These are phyloP conservation scores for Nannochloropsis granulata DNA, from an alignment of 108 stramenopile genomes.

Conservation along the genomic window DNA sequence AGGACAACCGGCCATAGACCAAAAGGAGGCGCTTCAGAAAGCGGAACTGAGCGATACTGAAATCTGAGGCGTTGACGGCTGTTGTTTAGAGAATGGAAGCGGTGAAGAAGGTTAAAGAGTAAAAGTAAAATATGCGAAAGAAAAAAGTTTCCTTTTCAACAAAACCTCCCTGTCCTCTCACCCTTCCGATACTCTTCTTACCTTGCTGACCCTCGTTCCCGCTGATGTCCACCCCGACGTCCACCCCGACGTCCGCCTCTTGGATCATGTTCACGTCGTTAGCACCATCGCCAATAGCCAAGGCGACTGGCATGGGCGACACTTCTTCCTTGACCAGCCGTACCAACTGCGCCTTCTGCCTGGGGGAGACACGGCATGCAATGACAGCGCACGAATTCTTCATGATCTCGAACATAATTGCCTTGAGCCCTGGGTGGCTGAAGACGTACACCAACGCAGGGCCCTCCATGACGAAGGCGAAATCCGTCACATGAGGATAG, in stretches of 20 bases:
- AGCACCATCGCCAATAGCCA: conserved; percentile 93
- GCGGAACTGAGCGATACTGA: conserved; percentile 43
- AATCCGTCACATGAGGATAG: not conserved
- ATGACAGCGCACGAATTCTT: conserved; percentile 70
- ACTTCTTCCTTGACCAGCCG: conserved; percentile 63
- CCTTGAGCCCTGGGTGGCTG: conserved; percentile 54
- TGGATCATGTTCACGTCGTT: conserved; percentile 97
- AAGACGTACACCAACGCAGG: conserved; percentile 61
- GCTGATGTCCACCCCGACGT: conserved; percentile 65
- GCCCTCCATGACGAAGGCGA: conserved; percentile 81
- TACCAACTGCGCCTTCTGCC: conserved; percentile 77
- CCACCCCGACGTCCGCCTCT: conserved; percentile 73
- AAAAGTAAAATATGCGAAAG: too few relatives aligned
- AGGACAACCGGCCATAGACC: conserved; percentile 41
- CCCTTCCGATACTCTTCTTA: not conserved
- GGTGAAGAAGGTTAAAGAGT: too few relatives aligned
- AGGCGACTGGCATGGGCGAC: conserved; percentile 66
- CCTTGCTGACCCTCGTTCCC: conserved; percentile 89
- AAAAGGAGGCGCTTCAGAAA: conserved; percentile 34
- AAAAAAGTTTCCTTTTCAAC: too few relatives aligned
- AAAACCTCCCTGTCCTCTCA: too few relatives aligned
- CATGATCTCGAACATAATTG: conserved; percentile 62
- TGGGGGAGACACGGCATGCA: conserved; percentile 83
- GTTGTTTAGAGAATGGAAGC: too few relatives aligned
- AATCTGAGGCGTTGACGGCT: conserved; percentile 60